Evolutionary conservation across 768 basidiomycete species (phyloP).

Genomic region (Phanerochaete sordida): DNA sequence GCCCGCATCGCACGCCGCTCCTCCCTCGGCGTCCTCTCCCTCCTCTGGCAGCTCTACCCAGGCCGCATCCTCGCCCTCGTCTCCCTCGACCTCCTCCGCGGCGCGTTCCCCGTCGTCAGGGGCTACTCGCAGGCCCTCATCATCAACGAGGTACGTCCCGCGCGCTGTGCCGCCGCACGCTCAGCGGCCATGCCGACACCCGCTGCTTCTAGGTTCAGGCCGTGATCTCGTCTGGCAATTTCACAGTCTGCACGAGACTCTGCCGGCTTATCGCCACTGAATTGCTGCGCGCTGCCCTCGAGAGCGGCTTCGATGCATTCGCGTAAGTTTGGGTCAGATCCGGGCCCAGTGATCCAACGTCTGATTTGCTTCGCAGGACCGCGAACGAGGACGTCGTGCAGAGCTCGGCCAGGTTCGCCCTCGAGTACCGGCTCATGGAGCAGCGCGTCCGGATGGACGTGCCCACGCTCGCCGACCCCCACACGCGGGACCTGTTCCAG

Average conservation of each 20-base stretch:
- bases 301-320: slow-evolving; percentile 64
- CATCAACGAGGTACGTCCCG: slow-evolving; percentile 75
- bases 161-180: not conserved
- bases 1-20: slow-evolving; percentile 49
- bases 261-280: slow-evolving; percentile 58
- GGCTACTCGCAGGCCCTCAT: slow-evolving; percentile 85
- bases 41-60: slow-evolving; percentile 57
- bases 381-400: slow-evolving; percentile 73
- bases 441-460: slow-evolving; percentile 75
- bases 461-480: slow-evolving; percentile 73
- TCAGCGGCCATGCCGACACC: not conserved
- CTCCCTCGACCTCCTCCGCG: slow-evolving; percentile 64
- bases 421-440: slow-evolving; percentile 78
- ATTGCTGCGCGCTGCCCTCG: slow-evolving; percentile 56
- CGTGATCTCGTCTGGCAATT: slow-evolving; percentile 64
- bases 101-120: slow-evolving; percentile 76
- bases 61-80: slow-evolving; percentile 70
- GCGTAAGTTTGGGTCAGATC: slow-evolving; percentile 54
- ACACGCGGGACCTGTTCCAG: slow-evolving; percentile 73
- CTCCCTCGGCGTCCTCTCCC: slow-evolving; percentile 50
- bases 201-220: slow-evolving; percentile 55
- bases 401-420: slow-evolving; percentile 65
- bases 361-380: slow-evolving; percentile 35
- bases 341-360: not conserved
- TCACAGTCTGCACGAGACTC: slow-evolving; percentile 68